phyloP scores from a whole-genome alignment of 2,329 filamentous ascomycete species.

The Sclerotinia trifoliorum region DNA sequence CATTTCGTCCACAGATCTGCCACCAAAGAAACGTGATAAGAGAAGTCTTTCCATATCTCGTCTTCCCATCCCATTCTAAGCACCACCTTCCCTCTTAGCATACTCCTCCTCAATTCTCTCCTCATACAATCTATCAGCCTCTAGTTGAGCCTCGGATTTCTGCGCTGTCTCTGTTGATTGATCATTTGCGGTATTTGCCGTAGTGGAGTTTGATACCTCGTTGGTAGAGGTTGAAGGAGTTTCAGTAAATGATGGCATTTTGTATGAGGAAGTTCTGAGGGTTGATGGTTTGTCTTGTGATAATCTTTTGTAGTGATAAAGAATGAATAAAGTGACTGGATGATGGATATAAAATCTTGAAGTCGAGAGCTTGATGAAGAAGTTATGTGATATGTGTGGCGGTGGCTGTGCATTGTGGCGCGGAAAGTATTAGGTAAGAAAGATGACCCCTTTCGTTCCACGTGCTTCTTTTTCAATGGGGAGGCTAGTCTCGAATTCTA shows the following conservation, averaged over 20 bases:
- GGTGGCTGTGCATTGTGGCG: slow-evolving; percentile 11
- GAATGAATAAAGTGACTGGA: background rate
- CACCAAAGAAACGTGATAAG: background rate
- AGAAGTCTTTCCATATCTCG: background rate
- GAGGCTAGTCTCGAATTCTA: background rate
- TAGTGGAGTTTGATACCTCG: background rate
- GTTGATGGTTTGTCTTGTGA: background rate
- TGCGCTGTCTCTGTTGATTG: slow-evolving; percentile 6
- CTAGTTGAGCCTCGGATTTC: slow-evolving; percentile 25
- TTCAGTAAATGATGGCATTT: slow-evolving; percentile 22
- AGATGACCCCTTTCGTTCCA: background rate
- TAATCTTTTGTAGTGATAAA: background rate
- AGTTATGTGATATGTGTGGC: slow-evolving; percentile 1
- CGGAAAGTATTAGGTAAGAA: slow-evolving; percentile 4
- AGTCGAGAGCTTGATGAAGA: background rate
- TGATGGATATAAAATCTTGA: background rate
- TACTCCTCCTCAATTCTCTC: slow-evolving; percentile 30
- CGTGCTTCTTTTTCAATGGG: background rate
- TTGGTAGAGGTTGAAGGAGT: slow-evolving; percentile 7
- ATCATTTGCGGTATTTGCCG: background rate
- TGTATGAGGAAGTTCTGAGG: background rate
- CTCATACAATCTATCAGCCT: slow-evolving; percentile 27
- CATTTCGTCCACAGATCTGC: background rate
- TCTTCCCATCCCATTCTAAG: slow-evolving; percentile 34
- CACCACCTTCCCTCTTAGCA: slow-evolving; percentile 29